These are phyloP conservation scores for Fusarium miscanthi DNA, from an alignment of 2,329 filamentous ascomycete species.

Conservation along the genomic window DNA sequence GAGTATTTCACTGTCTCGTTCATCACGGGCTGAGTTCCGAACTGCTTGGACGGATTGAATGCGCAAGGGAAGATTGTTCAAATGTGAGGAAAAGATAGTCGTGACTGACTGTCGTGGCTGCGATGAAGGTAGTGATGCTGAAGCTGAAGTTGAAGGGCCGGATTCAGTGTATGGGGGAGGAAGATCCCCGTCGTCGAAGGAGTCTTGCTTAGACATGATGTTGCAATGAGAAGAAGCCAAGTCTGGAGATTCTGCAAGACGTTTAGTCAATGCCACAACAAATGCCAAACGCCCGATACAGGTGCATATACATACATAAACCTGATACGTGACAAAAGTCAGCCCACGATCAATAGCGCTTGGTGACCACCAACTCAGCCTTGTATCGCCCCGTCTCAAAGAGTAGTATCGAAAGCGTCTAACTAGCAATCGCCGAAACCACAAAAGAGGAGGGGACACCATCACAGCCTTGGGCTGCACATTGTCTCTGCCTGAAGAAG, in stretches of 20 bases:
- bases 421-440: constrained; percentile 13
- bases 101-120: constrained; percentile 30
- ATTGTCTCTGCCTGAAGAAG: constrained; percentile 8
- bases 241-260: neutral
- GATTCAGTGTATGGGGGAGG: constrained; percentile 43
- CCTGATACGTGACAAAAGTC: neutral
- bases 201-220: constrained; percentile 31
- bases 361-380: constrained; percentile 22
- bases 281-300: constrained; percentile 15
- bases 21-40: constrained; percentile 49
- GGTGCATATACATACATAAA: constrained; percentile 1
- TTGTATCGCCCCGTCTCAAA: constrained; percentile 6
- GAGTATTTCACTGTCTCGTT: constrained; percentile 54
- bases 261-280: neutral
- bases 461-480: constrained; percentile 19
- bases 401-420: neutral
- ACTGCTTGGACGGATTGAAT: constrained; percentile 52
- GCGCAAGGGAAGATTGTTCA: constrained; percentile 51
- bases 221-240: constrained; percentile 4
- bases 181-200: constrained; percentile 34
- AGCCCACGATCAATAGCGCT: constrained; percentile 14
- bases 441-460: neutral
- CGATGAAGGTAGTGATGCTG: neutral
- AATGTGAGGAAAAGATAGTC: constrained; percentile 50
- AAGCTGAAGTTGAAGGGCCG: constrained; percentile 15